phyloP scores from a whole-genome alignment of 2,329 filamentous ascomycete species.

The Lecanoromycetidae sp. region DNA sequence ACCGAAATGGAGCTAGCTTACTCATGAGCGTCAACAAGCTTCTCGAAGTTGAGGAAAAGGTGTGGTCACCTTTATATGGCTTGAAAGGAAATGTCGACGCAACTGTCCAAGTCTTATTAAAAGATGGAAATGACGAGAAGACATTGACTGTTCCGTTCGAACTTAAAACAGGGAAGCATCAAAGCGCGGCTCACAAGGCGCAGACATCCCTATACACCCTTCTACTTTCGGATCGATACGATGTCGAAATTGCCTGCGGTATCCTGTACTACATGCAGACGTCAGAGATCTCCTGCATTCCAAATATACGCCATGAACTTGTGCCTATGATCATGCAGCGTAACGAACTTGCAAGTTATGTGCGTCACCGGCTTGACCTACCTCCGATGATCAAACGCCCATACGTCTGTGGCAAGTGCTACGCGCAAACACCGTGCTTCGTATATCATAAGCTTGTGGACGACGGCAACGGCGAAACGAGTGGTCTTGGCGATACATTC shows the following conservation, averaged over 20 bases:
- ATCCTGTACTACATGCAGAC: constrained; percentile 92
- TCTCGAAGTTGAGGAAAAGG: constrained; percentile 91
- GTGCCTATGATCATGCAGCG: constrained; percentile 95
- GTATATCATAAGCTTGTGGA: constrained; percentile 87
- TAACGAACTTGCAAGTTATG: constrained; percentile 75
- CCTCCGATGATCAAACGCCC: constrained; percentile 77
- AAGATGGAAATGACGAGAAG: constrained; percentile 52
- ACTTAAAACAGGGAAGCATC: constrained; percentile 79
- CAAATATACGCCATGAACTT: constrained; percentile 73
- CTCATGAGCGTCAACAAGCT: constrained; percentile 84
- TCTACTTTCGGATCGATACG: constrained; percentile 81
- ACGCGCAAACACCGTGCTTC: constrained; percentile 82
- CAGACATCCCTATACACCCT: constrained; percentile 93
- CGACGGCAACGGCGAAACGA: constrained; percentile 65
- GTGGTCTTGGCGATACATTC: constrained; percentile 71
- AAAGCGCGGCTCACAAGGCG: constrained; percentile 72
- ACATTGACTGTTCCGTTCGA: constrained; percentile 84
- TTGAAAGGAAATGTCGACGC: constrained; percentile 97
- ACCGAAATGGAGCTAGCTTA: constrained; percentile 62
- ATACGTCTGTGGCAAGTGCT: constrained; percentile 74
- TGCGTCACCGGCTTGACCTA: constrained; percentile 69
- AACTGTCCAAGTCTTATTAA: constrained; percentile 77
- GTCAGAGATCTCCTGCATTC: constrained; percentile 73
- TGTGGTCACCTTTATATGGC: constrained; percentile 97
- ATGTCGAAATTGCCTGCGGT: constrained; percentile 80